phyloP scores from a whole-genome alignment of 768 basidiomycete genomes.

The Boletus subparvulus region DNA sequence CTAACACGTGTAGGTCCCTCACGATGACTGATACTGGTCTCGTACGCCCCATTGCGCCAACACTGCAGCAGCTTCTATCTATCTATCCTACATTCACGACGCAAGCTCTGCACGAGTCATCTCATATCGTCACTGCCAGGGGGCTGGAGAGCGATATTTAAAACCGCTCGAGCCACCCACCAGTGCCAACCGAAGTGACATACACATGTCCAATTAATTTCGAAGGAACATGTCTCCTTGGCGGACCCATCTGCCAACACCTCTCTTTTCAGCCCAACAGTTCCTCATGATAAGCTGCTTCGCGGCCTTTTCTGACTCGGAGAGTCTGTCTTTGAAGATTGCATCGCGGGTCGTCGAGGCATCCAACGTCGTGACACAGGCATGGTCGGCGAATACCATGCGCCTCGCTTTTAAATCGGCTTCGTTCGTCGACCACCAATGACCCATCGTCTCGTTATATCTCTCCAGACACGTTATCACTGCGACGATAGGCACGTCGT shows the following conservation, averaged over 20 bases:
- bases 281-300: conserved; percentile 29
- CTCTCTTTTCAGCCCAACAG: conserved; percentile 28
- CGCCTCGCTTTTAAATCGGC: conserved; percentile 30
- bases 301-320: conserved; percentile 19
- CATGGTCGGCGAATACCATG: conserved; percentile 40
- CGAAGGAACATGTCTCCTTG: conserved; percentile 27
- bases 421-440: conserved; percentile 43
- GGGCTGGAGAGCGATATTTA: not conserved
- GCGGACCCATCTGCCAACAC: conserved; percentile 19
- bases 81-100: conserved; percentile 16
- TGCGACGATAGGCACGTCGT: conserved; percentile 32
- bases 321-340: conserved; percentile 24
- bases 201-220: conserved; percentile 27
- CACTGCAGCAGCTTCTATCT: conserved; percentile 6
- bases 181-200: conserved; percentile 14
- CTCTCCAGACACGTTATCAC: conserved; percentile 34
- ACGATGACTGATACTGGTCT: not conserved
- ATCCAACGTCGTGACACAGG: conserved; percentile 39
- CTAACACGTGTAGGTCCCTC: conserved; percentile 22
- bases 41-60: conserved; percentile 10
- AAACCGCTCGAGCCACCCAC: conserved; percentile 6
- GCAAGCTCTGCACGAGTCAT: conserved; percentile 4
- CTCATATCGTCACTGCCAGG: not conserved
- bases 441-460: conserved; percentile 30
- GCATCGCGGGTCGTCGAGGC: conserved; percentile 13